Conservation (phyloP, 371 early-diverging fungal species). For the Mucor sp. region DNA sequence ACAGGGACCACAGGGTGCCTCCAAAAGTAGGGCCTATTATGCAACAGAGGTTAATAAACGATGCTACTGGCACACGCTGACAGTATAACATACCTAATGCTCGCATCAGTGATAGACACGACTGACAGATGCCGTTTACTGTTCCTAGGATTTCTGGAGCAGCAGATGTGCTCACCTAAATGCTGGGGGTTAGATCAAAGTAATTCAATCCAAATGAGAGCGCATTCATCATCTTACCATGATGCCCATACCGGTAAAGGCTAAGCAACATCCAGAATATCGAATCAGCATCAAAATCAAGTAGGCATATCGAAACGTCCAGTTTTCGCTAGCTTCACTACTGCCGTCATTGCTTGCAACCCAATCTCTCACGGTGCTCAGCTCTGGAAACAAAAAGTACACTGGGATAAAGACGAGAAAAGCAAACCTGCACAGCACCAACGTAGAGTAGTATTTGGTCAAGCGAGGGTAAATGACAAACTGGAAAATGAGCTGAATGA, state of each 20-base stretch:
- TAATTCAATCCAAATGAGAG: no score
- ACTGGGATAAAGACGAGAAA: constrained; percentile 41
- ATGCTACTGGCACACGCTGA: no score
- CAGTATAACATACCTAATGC: constrained; percentile 49
- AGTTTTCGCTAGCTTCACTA: background rate
- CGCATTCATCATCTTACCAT: no score
- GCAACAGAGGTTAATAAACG: background rate
- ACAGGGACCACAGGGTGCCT: constrained; percentile 68
- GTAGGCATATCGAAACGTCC: constrained; percentile 34
- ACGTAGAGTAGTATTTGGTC: constrained; percentile 39
- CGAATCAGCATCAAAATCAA: constrained; percentile 45
- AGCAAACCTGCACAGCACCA: constrained; percentile 38
- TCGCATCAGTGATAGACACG: constrained; percentile 61
- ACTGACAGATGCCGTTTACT: constrained; percentile 66
- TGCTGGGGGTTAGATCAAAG: background rate
- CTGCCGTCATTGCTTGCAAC: background rate
- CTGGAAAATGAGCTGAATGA: constrained; percentile 54
- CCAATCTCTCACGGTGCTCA: constrained; percentile 32
- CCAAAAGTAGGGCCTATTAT: constrained; percentile 60
- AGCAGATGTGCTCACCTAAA: constrained; percentile 62
- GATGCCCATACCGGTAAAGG: constrained; percentile 66
- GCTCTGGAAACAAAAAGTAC: constrained; percentile 49
- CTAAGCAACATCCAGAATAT: constrained; percentile 51
- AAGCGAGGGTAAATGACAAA: constrained; percentile 57
- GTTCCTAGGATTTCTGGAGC: constrained; percentile 59